Base-by-base conservation (phyloP, 2,329 filamentous ascomycete species). In the Raffaelea ambrosiae region DNA sequence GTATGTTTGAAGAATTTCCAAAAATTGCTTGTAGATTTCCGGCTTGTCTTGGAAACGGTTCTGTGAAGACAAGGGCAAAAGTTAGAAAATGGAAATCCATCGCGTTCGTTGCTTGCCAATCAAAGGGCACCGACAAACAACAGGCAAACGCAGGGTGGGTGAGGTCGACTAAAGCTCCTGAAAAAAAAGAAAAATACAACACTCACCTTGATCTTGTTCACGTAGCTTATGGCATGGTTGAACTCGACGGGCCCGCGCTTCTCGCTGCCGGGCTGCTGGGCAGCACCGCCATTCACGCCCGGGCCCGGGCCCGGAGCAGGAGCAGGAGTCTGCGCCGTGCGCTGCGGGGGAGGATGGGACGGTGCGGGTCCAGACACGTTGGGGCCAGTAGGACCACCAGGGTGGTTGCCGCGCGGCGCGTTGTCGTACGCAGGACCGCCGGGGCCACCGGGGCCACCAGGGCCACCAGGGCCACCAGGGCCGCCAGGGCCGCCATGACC, bases 1-100 rank as follows among this genome's bases (percentile, higher is more conserved):
- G 59, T 98, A 98, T 2, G 93, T 98, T 66, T 98, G 93, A 41
- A 98, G 72, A 43, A 98, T 98, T 64, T 98, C 93, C 26, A 98
- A 76, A 61, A 98, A 98, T 62, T 98, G 91, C 66, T 98, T 98
- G 72, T 98, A 98, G 53, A 98, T 97, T 63, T 98, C 93, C 7
- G 93, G 93, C 55, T 95, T 90, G 59, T 90, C 84, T 58, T 95
- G 85, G 67, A 97, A 98, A 40, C 93, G 91, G 63, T 97, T 98
- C 88, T 95, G 60, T 20, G 14, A 18, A 20, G 20, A 33, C 23
- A 42, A 29, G 16, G 16, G 23, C 19, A 33, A 39, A n/a, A 36
- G 22, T 26, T 19, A 35, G 42, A n/a, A 4, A 8, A 20, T 38
- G 8, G 5, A n/a, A 29, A n/a, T n/a, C n/a, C n/a, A n/a, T n/a